Base-by-base conservation (phyloP, 106 monocot genomes). In the Dendrobium nobile region DNA sequence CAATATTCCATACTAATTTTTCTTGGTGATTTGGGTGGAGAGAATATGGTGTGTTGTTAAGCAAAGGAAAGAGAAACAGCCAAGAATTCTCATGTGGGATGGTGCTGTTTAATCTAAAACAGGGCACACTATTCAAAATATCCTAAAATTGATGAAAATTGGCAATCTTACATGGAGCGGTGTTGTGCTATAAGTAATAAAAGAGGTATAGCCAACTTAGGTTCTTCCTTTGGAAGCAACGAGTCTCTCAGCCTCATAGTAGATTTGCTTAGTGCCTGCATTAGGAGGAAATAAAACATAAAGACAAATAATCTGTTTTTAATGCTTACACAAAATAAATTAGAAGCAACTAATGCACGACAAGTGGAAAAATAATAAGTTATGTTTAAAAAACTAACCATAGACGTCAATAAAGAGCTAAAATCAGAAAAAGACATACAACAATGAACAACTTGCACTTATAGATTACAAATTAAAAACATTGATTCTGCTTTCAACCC, bases 141-240 rank as follows among this genome's bases (percentile, higher is more conserved):
- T 70, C 15, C 70, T 70, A 37, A n/a, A 8, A 61, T 22, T n/a
- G 70, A 70, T 70, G 13, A 61, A 80, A 79, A 20, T 27, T 59
- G 20, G n/a, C 73, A 64, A 77, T 41, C 93, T 87, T 88, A 98
- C 98, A 86, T 90, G 77, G 99, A 99, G 37, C 93, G 93, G 67
- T 99, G 88, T 67, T 99, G 99, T 55, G 95, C 91, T 54, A 99
- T 93, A 33, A 99, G 93, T 41, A 99, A 59, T 72, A 99, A 79
- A 72, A 99, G 95, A 45, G 99, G 93, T 85, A 99, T 85, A 55
- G 95, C 99, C 54, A 99, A 82, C 83, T 95, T 95, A 31, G 95
- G 93, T 73, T 93, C 95, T 77, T 99, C 99, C 77, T 92, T 99
- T 22, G 95, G 91, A 78, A 99, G 87, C 55, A 99, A 85, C 2